phyloP scores from a whole-genome alignment of 331 rosid genomes.

The Cydonia oblonga region DNA sequence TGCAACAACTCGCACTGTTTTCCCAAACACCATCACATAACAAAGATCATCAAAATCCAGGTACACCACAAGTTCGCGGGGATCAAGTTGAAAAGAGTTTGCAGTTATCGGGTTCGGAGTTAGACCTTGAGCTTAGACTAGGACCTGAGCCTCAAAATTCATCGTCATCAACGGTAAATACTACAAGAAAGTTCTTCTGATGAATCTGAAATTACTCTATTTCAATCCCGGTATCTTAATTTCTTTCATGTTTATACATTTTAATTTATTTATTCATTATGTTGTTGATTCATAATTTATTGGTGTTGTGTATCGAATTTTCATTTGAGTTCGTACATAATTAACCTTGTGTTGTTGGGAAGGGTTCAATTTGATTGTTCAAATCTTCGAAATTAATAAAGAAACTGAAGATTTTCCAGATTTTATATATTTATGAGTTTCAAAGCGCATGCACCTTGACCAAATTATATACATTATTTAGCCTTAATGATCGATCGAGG shows the following conservation, averaged over 20 bases:
- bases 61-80: conserved; percentile 8
- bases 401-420: not conserved
- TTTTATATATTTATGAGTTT: not conserved
- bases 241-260: not conserved
- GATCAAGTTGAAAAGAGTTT: not conserved
- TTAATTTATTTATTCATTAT: not conserved
- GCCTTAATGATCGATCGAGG: not conserved
- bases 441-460: not conserved
- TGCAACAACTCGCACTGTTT: conserved; percentile 29
- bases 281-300: not conserved
- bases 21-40: conserved; percentile 22
- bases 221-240: not conserved
- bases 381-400: not conserved
- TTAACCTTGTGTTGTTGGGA: not conserved
- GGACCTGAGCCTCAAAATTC: conserved; percentile 51
- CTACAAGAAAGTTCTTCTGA: conserved; percentile 57
- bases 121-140: conserved; percentile 72
- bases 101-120: conserved; percentile 8
- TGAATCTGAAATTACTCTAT: not conserved
- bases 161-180: conserved; percentile 9
- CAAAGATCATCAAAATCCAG: not conserved
- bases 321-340: not conserved
- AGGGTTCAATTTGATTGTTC: not conserved
- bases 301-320: not conserved
- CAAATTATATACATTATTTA: not conserved